Conservation (phyloP, 1,284 basidiomycete species). For the Pterula multifida region DNA sequence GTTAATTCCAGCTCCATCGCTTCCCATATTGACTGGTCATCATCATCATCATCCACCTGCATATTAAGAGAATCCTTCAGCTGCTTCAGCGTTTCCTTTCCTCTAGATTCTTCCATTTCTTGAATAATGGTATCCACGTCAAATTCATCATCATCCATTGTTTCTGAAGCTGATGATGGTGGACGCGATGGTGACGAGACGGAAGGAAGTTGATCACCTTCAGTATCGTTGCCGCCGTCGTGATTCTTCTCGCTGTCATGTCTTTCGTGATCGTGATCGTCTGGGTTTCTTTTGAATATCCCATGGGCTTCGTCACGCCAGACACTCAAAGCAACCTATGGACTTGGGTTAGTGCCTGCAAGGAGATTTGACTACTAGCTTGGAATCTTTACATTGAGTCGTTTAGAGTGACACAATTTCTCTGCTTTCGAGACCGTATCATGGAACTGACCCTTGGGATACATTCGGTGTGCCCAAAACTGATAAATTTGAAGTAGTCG, state of each 20-base stretch:
- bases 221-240: slow-evolving; percentile 17
- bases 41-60: slow-evolving; percentile 22
- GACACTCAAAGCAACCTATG: slow-evolving; percentile 58
- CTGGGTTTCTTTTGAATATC: slow-evolving; percentile 18
- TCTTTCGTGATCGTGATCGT: slow-evolving; percentile 11
- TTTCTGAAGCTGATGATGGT: slow-evolving; percentile 33
- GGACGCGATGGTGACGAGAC: slow-evolving; percentile 29
- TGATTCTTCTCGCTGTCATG: slow-evolving; percentile 20
- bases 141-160: slow-evolving; percentile 33
- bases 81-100: slow-evolving; percentile 12
- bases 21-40: slow-evolving; percentile 49
- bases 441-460: slow-evolving; percentile 74
- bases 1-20: slow-evolving; percentile 23
- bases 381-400: slow-evolving; percentile 56
- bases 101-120: slow-evolving; percentile 30
- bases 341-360: slow-evolving; percentile 2
- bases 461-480: slow-evolving; percentile 87
- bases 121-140: slow-evolving; percentile 39
- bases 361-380: slow-evolving; percentile 2
- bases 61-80: slow-evolving; percentile 7
- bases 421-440: slow-evolving; percentile 79
- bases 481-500: slow-evolving; percentile 75
- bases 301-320: slow-evolving; percentile 67
- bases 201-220: slow-evolving; percentile 11
- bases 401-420: slow-evolving; percentile 71